These are phyloP conservation scores for Cutaneotrichosporon spelunceum DNA, from an alignment of 1,284 basidiomycete species.

Conservation along the genomic window DNA sequence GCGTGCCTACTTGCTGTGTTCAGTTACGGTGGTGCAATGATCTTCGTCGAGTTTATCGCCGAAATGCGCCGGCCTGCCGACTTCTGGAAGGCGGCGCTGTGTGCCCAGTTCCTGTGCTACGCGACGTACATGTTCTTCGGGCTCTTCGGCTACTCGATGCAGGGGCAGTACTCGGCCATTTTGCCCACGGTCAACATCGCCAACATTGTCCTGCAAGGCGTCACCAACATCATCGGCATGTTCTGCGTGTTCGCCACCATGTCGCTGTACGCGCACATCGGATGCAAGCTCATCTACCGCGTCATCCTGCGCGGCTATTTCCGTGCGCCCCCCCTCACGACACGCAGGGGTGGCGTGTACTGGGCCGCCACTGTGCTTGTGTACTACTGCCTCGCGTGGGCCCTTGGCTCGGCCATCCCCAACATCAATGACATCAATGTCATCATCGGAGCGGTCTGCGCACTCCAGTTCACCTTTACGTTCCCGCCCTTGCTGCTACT, in stretches of 20 bases:
- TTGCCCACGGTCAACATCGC: slow-evolving; percentile 63
- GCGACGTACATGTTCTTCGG: slow-evolving; percentile 53
- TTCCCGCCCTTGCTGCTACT: slow-evolving; percentile 21
- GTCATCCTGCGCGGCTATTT: slow-evolving; percentile 56
- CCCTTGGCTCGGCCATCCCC: slow-evolving; percentile 62
- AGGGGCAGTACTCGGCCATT: slow-evolving; percentile 61
- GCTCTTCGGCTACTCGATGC: slow-evolving; percentile 57
- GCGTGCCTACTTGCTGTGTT: slow-evolving; percentile 62
- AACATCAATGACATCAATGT: slow-evolving; percentile 59
- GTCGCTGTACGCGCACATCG: slow-evolving; percentile 63
- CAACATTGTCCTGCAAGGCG: slow-evolving; percentile 52
- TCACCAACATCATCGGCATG: slow-evolving; percentile 55
- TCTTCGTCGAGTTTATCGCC: slow-evolving; percentile 61
- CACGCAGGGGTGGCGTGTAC: slow-evolving; percentile 54
- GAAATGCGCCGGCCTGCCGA: slow-evolving; percentile 71
- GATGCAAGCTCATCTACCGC: slow-evolving; percentile 25
- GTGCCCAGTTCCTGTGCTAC: slow-evolving; percentile 60
- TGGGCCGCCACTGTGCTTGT: slow-evolving; percentile 42
- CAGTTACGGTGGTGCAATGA: slow-evolving; percentile 58
- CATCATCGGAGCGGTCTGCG: slow-evolving; percentile 54
- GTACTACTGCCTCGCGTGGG: slow-evolving; percentile 55
- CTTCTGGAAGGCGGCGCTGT: slow-evolving; percentile 66
- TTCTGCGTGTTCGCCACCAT: slow-evolving; percentile 54
- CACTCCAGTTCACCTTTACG: slow-evolving; percentile 23
- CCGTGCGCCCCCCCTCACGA: slow-evolving; percentile 58